Evolutionary conservation across 805 yeast genomes (phyloP).

Genomic region (Saturnispora dispora): DNA sequence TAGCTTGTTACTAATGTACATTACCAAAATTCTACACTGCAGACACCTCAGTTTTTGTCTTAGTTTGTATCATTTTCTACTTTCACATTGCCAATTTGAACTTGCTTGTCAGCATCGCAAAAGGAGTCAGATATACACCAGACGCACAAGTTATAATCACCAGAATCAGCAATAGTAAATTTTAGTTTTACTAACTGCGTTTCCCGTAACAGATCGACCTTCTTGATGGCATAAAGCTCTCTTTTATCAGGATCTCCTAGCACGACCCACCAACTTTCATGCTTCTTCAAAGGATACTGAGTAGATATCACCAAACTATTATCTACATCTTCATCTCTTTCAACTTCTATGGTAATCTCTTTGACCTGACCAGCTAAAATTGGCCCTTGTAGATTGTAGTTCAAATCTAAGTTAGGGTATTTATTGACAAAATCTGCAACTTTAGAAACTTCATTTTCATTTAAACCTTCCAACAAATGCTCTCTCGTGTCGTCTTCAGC

Average conservation of each 20-base stretch:
- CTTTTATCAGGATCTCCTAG: conserved; percentile 56
- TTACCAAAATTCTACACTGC: background rate
- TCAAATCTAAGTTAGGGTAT: conserved; percentile 77
- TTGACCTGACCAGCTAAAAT: conserved; percentile 39
- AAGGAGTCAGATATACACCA: conserved; percentile 92
- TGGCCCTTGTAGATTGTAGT: conserved; percentile 39
- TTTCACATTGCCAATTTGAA: conserved; percentile 24
- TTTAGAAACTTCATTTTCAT: conserved; percentile 39
- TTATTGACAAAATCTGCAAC: conserved; percentile 86
- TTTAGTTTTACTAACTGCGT: conserved; percentile 43
- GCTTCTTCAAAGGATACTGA: conserved; percentile 49
- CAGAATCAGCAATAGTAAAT: conserved; percentile 50
- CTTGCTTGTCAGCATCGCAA: conserved; percentile 86
- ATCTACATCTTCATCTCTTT: conserved; percentile 69
- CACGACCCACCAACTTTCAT: conserved; percentile 82
- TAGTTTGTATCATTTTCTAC: background rate
- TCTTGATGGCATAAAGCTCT: conserved; percentile 66
- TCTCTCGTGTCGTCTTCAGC: conserved; percentile 59
- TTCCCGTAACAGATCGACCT: conserved; percentile 45
- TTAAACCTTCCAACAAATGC: conserved; percentile 45
- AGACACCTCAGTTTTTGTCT: background rate
- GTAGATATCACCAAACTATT: conserved; percentile 52
- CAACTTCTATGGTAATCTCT: conserved; percentile 38
- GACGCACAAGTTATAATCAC: conserved; percentile 51
- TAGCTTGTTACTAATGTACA: too few species aligned